A percentile compares a stretch with the other conserved stretches of the same genome.
These are phyloP conservation scores for Acanthamoeba royreba DNA, from an alignment of 208 protist genomes.

Conservation along the genomic window DNA sequence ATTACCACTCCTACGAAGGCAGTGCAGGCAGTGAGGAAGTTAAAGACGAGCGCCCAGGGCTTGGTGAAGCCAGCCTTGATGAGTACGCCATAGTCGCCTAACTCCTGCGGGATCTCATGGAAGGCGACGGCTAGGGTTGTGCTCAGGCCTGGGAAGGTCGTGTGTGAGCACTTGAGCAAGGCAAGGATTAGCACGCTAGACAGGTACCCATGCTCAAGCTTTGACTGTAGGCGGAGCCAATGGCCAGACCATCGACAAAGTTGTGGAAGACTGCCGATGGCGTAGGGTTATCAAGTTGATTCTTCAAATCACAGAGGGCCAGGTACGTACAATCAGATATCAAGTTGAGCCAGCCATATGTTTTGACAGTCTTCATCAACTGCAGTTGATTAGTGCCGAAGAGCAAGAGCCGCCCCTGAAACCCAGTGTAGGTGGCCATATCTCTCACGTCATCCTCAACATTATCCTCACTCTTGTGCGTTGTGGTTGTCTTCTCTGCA, in stretches of 20 bases:
- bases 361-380: neutral
- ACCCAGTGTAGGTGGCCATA: neutral
- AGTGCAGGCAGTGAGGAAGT: neutral
- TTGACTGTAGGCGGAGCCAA: neutral
- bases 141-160: too few species aligned
- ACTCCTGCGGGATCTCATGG: constrained; percentile 57
- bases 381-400: neutral
- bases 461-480: neutral
- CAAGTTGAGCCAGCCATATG: constrained; percentile 31
- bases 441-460: neutral
- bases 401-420: neutral
- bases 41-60: neutral
- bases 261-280: constrained; percentile 38
- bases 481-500: neutral
- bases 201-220: neutral
- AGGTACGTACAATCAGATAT: neutral
- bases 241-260: constrained; percentile 31
- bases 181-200: too few species aligned
- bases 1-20: neutral
- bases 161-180: too few species aligned
- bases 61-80: constrained; percentile 10
- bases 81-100: constrained; percentile 45
- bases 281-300: neutral
- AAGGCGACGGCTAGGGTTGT: constrained; percentile 26
- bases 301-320: neutral